A percentile compares a stretch with the other conserved stretches of the same genome.
Evolutionary conservation across 805 yeast genomes (phyloP).

Genomic region (Maudiozyma turicensis): DNA sequence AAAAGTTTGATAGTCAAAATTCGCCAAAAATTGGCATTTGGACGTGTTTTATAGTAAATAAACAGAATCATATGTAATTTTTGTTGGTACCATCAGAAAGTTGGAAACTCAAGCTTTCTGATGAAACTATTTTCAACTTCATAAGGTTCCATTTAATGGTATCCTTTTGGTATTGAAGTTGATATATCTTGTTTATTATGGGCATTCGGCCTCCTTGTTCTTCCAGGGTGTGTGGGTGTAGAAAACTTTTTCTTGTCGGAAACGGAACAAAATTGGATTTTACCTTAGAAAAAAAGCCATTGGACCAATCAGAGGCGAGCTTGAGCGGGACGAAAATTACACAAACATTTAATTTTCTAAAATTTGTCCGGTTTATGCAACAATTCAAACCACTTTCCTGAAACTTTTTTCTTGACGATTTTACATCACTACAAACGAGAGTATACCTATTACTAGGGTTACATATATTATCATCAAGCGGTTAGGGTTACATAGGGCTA

Average conservation of each 20-base stretch:
- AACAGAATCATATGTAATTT: not conserved
- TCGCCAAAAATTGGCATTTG: not conserved
- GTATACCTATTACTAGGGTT: slow-evolving; percentile 2
- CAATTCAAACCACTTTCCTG: slow-evolving; percentile 4
- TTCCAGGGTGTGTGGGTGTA: slow-evolving; percentile 1
- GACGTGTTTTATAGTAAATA: not conserved
- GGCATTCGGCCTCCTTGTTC: not conserved
- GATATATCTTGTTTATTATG: not conserved
- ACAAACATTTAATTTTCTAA: slow-evolving; percentile 7
- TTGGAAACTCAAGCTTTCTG: not conserved
- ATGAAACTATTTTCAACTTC: not conserved
- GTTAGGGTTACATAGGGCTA: not conserved
- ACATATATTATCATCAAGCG: not conserved
- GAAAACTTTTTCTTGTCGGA: not conserved
- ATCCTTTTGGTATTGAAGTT: not conserved
- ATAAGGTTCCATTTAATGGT: not conserved
- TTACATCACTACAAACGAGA: not conserved
- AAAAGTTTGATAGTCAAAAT: not conserved
- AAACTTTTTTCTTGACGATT: not conserved
- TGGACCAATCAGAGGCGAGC: slow-evolving; percentile 17
- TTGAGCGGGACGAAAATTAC: slow-evolving; percentile 1
- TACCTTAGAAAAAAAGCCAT: slow-evolving; percentile 5
- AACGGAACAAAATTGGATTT: not conserved
- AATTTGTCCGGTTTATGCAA: slow-evolving; percentile 3
- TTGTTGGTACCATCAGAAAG: slow-evolving; percentile 1